phyloP scores from a whole-genome alignment of 148 eudicot genomes.

The Gaultheria prostrata region DNA sequence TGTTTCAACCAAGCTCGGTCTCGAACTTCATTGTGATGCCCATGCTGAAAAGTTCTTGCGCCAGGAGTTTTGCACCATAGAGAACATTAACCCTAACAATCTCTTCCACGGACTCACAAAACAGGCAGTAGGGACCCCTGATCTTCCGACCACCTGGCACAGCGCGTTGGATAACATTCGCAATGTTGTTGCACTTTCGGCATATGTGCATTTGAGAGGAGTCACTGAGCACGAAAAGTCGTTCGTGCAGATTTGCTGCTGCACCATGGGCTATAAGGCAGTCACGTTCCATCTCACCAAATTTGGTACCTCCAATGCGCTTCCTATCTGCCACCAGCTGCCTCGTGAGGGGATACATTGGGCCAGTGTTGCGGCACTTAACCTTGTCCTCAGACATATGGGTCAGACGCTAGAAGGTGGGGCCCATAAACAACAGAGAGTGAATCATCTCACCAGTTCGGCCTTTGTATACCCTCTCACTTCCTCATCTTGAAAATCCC shows the following conservation, averaged over 20 bases:
- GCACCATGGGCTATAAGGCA: conserved; percentile 97
- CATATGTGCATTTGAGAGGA: conserved; percentile 87
- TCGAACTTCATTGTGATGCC: conserved; percentile 87
- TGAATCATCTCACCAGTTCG: conserved; percentile 75
- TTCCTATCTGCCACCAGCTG: conserved; percentile 95
- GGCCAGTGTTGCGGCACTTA: conserved; percentile 91
- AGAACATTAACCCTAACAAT: conserved; percentile 77
- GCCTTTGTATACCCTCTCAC: conserved; percentile 79
- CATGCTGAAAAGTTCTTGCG: conserved; percentile 95
- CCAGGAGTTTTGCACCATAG: conserved; percentile 84
- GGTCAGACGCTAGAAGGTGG: conserved; percentile 72
- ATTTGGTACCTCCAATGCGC: conserved; percentile 92
- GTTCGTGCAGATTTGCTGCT: conserved; percentile 81
- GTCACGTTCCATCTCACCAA: conserved; percentile 95
- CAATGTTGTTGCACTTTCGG: conserved; percentile 57
- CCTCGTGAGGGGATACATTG: conserved; percentile 87
- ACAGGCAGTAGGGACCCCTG: conserved; percentile 79
- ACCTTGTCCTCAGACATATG: conserved; percentile 99
- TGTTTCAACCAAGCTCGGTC: conserved; percentile 57
- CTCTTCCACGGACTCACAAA: conserved; percentile 74
- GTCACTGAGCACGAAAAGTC: conserved; percentile 89
- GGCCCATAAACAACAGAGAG: conserved; percentile 81
- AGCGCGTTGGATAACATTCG: conserved; percentile 66
- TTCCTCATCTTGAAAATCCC: conserved; percentile 91
- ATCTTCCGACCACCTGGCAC: conserved; percentile 69